phyloP scores from a whole-genome alignment of 1,284 basidiomycete genomes.

The Melampsora larici-populina region DNA sequence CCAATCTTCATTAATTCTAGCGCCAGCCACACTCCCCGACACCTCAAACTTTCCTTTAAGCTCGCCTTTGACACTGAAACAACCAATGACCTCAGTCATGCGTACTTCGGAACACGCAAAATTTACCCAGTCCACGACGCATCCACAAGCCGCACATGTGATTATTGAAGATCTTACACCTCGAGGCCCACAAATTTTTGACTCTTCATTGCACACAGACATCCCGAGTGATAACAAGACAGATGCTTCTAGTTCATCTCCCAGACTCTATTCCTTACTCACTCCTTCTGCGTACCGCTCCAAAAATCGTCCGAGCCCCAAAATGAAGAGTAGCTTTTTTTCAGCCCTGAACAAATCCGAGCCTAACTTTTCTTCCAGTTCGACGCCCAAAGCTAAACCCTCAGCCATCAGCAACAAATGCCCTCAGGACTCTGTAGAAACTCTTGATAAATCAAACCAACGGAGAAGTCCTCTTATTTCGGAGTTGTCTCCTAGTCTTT shows the following conservation, averaged over 20 bases:
- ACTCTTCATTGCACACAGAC: not conserved
- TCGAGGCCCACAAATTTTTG: not conserved
- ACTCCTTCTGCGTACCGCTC: conserved; percentile 11
- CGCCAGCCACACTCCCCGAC: not conserved
- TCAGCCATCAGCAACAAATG: not conserved
- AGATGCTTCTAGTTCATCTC: not conserved
- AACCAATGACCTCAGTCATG: not conserved
- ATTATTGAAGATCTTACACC: not conserved
- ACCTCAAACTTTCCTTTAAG: not conserved
- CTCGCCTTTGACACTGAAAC: conserved; percentile 2
- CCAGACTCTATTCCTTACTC: conserved; percentile 5
- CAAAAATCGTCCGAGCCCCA: conserved; percentile 10
- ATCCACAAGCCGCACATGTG: not conserved
- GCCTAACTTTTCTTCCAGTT: not conserved
- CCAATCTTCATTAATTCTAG: not conserved
- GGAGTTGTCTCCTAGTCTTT: not conserved
- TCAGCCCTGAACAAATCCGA: conserved; percentile 30
- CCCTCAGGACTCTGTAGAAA: not conserved
- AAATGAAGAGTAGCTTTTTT: conserved; percentile 23
- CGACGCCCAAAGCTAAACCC: not conserved
- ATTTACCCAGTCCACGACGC: not conserved
- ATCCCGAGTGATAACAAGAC: not conserved
- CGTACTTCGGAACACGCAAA: not conserved
- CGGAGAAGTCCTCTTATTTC: not conserved
- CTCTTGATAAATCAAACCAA: not conserved